Evolutionary conservation across 1,139 yeast genomes (phyloP).

Genomic region (Hemisphaericaspora lyxosophila): DNA sequence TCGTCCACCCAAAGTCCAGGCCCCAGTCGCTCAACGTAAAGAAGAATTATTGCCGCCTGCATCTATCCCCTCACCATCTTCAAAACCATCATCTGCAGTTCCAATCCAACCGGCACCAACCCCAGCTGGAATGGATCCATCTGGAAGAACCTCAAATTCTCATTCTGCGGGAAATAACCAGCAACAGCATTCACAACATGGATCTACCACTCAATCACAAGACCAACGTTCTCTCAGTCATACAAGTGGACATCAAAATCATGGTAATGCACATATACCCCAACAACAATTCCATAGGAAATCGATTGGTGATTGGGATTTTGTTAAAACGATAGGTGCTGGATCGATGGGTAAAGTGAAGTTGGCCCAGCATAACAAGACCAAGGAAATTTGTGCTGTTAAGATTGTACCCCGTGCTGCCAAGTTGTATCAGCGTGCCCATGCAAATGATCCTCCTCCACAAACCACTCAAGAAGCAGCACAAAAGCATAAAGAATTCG

Average conservation of each 20-base stretch:
- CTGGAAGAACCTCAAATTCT: constrained; percentile 9
- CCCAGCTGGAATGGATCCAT: constrained; percentile 13
- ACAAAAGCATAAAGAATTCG: constrained; percentile 70
- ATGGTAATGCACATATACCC: constrained; percentile 9
- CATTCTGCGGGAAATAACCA: constrained; percentile 2
- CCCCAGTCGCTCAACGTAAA: constrained; percentile 10
- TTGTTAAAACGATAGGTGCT: constrained; percentile 92
- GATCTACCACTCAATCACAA: constrained; percentile 10
- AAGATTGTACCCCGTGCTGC: constrained; percentile 83
- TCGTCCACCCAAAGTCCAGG: constrained; percentile 4
- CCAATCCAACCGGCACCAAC: constrained; percentile 16
- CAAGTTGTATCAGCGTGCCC: constrained; percentile 73
- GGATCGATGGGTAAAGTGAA: constrained; percentile 99
- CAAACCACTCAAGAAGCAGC: constrained; percentile 55
- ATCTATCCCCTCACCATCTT: constrained; percentile 20
- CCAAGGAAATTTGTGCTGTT: constrained; percentile 83
- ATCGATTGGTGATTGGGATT: constrained; percentile 96
- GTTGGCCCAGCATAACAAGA: constrained; percentile 79
- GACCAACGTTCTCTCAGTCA: constrained; percentile 11
- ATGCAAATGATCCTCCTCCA: constrained; percentile 67
- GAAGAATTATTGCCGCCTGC: constrained; percentile 26
- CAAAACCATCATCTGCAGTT: constrained; percentile 11
- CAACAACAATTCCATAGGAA: constrained; percentile 70
- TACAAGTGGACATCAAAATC: constrained; percentile 5
- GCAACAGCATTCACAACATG: constrained; percentile 11